Base-by-base conservation (phyloP, 441 rosid genomes). In the Aquilaria agallochum region DNA sequence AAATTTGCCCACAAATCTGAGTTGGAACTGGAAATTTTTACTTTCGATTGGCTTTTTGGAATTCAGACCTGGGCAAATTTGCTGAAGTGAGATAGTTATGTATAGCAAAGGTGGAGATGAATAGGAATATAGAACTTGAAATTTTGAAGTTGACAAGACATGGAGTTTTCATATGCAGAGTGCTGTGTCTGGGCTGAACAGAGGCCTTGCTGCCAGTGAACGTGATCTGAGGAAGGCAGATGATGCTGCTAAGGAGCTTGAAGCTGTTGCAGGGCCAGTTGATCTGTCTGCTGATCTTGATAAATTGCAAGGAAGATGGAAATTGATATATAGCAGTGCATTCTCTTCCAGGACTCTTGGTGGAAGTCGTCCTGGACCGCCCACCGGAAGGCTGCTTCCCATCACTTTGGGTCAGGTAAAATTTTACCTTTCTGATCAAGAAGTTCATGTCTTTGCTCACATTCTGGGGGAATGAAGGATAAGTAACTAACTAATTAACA, bases 311-410 rank as follows among this genome's bases (percentile, higher is more conserved):
- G 98, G 98, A 45, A 85, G 77, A 54, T 93, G 97, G 98, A 94
- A 82, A 72, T 77, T 93, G 9, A 62, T 88, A 55, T 93, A 85
- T 67, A 90, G 97, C 76, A 93, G 97, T 31, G 98, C 96, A 12
- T 93, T 93, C 80, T 90, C 97, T 0, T 83, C 95, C 57, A 88
- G 96, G 1, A 90, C 95, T 40, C 70, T 90, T 2, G 98, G 95
- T 5, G 97, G 98, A 32, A 87, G 93, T 55, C 95, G 96, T 31
- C 98, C 97, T 66, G 97, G 97, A 44, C 82, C 87, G 12, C 97
- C 97, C 44, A 88, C 83, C 42, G 83, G 97, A 60, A 83, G 96
- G 71, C 77, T 94, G 55, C 89, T 94, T 32, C 97, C 96, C 32
- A 83, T 92, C 4, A 88, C 96, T 63, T 96, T 92, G 56, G 94